Base-by-base conservation (phyloP, 805 yeast species). In the Monosporozyma aquatica region DNA sequence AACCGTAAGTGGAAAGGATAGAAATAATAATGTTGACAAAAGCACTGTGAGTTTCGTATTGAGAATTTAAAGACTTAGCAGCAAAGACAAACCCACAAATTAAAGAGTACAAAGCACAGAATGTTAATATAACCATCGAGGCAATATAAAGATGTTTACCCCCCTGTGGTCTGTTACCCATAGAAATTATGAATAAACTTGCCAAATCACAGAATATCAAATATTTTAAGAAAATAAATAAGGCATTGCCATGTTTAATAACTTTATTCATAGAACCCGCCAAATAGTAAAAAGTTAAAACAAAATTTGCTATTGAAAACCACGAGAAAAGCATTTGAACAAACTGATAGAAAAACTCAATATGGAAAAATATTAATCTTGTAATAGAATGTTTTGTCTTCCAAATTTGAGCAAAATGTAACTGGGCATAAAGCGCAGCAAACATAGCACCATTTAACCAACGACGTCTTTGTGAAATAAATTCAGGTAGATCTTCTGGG, bases 161-260 rank as follows among this genome's bases (percentile, higher is more conserved):
- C 26, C 98, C 98, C 54, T 92, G 97, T 2, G 99, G 99, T 55
- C 97, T 75, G 58, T 92, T 92, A 49, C 99, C 99, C 75, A 92
- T 83, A 0, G 97, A 87, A 28, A 89, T 83, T 50, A 92, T 81
- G 56, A 92, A 84, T 64, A 87, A 80, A n/a, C 94, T 77, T 10
- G 92, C 80, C 52, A 92, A 71, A 15, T 84, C 82, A 59, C 94
- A 79, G 42, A 87, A 73, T 55, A 90, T 78, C 47, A 87, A 65
- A 60, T 92, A 89, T 61, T 87, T 86, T 77, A 92, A 79, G 35
- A 89, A 71, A 39, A 87, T 81, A 62, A 89, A 90, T 22, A 86
- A 64, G 67, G 86, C 80, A 53, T 79, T 78, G 11, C 97, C 97
- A 49, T 79, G 68, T 32, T 80, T 78, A 41, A 82, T 66, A 24